Base-by-base conservation (phyloP, 768 basidiomycete genomes). In the Pilatotrama ljubarskyi region DNA sequence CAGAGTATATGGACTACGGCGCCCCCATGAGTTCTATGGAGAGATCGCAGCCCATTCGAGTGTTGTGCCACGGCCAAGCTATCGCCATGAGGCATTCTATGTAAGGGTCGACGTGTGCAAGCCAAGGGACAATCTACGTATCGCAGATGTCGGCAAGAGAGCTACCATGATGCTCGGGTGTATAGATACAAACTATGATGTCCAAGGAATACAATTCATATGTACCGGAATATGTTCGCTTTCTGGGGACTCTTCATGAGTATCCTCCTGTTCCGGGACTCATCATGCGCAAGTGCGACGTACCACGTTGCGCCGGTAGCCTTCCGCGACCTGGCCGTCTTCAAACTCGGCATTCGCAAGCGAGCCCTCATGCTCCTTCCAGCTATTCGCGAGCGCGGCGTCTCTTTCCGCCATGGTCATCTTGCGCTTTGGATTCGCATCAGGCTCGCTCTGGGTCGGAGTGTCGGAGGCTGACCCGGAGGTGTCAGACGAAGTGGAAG, bases 381-480 rank as follows among this genome's bases (percentile, higher is more conserved):
- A 65, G 14, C 51, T 59, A 18, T 61, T 61, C 62, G 65, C 59
- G 22, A 63, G 20, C 7, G 55, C 56, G 2, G 61, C 64, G 38
- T 67, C 66, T n/a, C 52, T 59, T 24, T 67, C 66, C 14, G 64
- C 66, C 10, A 67, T 40, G n/a, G 50, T 61, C 64, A 65, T 59
- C 58, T 59, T 63, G 18, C 32, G 13, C 8, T 42, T 55, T 11
- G 25, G 43, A 20, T 13, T 32, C 41, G 18, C 5, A 26, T 59
- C 18, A 17, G 25, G 1, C 14, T 40, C 35, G 35, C 26, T 26
- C 20, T n/a, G 25, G 26, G 37, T 36, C 8, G 24, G 37, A 14
- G 5, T 49, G 25, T 29, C 46, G 14, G 29, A 25, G n/a, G 17
- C n/a, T 7, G 2, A 4, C 5, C 15, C 17, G n/a, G n/a, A 32